Evolutionary conservation across 345 rosid genomes (phyloP).

Genomic region (Capsella bursapastoris): DNA sequence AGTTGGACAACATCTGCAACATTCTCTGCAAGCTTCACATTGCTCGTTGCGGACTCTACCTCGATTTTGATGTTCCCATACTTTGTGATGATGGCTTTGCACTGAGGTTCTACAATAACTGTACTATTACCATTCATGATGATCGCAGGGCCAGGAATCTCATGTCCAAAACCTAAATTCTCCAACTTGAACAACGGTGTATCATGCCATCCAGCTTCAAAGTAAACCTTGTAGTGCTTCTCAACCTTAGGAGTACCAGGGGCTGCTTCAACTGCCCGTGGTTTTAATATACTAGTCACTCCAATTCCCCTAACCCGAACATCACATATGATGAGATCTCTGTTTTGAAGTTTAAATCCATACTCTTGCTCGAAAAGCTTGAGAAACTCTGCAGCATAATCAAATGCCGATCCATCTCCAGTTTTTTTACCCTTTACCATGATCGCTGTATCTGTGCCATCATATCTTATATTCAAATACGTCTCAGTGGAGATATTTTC

Average conservation of each 20-base stretch:
- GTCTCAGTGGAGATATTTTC: slow-evolving; percentile 73
- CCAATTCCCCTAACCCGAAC: slow-evolving; percentile 94
- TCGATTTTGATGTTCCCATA: slow-evolving; percentile 90
- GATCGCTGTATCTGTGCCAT: slow-evolving; percentile 97
- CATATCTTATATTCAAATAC: slow-evolving; percentile 83
- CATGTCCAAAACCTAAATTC: slow-evolving; percentile 72
- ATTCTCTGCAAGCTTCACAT: slow-evolving; percentile 56
- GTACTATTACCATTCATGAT: slow-evolving; percentile 99
- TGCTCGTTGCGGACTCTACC: slow-evolving; percentile 52
- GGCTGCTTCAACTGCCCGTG: slow-evolving; percentile 55
- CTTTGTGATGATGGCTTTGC: slow-evolving; percentile 78
- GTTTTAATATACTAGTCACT: slow-evolving; percentile 85
- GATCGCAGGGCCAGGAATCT: slow-evolving; percentile 76
- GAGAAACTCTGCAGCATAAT: slow-evolving; percentile 76
- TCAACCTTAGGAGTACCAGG: slow-evolving; percentile 62
- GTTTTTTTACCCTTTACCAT: slow-evolving; percentile 71
- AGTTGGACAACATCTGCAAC: slow-evolving; percentile 98
- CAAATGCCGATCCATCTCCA: slow-evolving; percentile 54
- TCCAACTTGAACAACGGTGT: slow-evolving; percentile 84
- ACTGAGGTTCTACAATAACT: slow-evolving; percentile 86
- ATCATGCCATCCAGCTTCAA: slow-evolving; percentile 73
- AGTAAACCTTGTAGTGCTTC: slow-evolving; percentile 70
- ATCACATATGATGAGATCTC: slow-evolving; percentile 80
- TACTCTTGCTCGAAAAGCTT: slow-evolving; percentile 88
- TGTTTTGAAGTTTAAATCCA: slow-evolving; percentile 85